Conservation (phyloP, 345 rosid genomes). For the Citrus medica region DNA sequence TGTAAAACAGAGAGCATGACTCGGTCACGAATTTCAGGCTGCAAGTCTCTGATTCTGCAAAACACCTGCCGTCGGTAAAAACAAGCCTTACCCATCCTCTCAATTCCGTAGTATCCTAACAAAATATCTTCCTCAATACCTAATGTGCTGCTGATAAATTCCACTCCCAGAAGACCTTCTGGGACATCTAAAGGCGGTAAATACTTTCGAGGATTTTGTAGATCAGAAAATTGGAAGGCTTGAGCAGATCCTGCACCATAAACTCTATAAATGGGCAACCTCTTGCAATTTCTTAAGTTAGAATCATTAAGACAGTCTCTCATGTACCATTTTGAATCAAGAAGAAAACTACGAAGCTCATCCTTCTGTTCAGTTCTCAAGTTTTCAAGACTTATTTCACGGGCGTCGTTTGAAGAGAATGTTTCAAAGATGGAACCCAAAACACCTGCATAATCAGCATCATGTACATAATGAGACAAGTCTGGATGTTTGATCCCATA, state of each 20-base stretch:
- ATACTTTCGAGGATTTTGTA: conserved; percentile 70
- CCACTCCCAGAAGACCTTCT: conserved; percentile 56
- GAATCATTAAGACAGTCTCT: conserved; percentile 47
- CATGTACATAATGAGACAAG: conserved; percentile 62
- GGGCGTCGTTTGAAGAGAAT: conserved; percentile 35
- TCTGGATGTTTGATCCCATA: conserved; percentile 68
- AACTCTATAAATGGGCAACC: conserved; percentile 70
- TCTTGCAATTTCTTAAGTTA: conserved; percentile 58
- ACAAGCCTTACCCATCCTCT: conserved; percentile 71
- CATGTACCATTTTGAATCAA: conserved; percentile 79
- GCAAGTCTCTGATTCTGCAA: conserved; percentile 52
- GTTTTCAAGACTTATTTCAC: conserved; percentile 33
- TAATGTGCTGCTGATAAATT: conserved; percentile 56
- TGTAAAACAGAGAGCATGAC: conserved; percentile 79
- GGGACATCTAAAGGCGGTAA: conserved; percentile 75
- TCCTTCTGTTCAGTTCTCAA: conserved; percentile 67
- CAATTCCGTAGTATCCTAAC: conserved; percentile 60
- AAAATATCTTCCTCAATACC: conserved; percentile 65
- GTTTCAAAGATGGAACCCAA: conserved; percentile 67
- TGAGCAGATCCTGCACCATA: conserved; percentile 44
- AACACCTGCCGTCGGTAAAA: conserved; percentile 76
- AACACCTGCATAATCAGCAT: conserved; percentile 62
- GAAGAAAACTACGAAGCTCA: conserved; percentile 69
- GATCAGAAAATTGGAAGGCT: conserved; percentile 57
- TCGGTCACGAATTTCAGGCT: conserved; percentile 67